These are phyloP conservation scores for Pyrus hybrid DNA, from an alignment of 331 rosid species.

Conservation along the genomic window DNA sequence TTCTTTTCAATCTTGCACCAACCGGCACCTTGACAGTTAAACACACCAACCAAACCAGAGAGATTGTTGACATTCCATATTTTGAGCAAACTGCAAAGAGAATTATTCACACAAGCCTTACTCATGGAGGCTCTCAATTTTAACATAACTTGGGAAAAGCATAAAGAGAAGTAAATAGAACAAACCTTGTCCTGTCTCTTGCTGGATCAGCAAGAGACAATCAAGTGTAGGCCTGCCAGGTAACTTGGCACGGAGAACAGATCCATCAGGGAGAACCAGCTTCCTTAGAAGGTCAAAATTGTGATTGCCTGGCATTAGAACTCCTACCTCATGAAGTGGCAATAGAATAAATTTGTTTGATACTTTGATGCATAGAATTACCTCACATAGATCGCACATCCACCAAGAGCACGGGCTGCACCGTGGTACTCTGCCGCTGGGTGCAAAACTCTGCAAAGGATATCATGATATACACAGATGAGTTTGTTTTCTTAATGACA, in stretches of 20 bases:
- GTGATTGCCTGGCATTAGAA: conserved; percentile 66
- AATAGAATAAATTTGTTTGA: not conserved
- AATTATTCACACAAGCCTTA: not conserved
- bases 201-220: conserved; percentile 88
- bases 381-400: conserved; percentile 98
- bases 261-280: conserved; percentile 90
- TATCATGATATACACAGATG: not conserved
- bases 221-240: conserved; percentile 96
- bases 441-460: conserved; percentile 64
- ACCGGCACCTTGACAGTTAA: conserved; percentile 99
- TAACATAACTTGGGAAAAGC: no score
- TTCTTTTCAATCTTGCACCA: conserved; percentile 86
- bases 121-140: not conserved
- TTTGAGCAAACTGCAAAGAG: conserved; percentile 72
- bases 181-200: conserved; percentile 78
- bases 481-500: not conserved
- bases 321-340: not conserved
- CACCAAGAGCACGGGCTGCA: conserved; percentile 94
- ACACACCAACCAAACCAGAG: conserved; percentile 86
- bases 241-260: conserved; percentile 84
- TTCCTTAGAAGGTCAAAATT: conserved; percentile 85
- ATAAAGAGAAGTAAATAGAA: not conserved
- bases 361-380: conserved; percentile 11
- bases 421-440: conserved; percentile 98
- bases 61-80: conserved; percentile 91